Conservation (phyloP, 257 asterid species). For the Mitragyna speciosa region DNA sequence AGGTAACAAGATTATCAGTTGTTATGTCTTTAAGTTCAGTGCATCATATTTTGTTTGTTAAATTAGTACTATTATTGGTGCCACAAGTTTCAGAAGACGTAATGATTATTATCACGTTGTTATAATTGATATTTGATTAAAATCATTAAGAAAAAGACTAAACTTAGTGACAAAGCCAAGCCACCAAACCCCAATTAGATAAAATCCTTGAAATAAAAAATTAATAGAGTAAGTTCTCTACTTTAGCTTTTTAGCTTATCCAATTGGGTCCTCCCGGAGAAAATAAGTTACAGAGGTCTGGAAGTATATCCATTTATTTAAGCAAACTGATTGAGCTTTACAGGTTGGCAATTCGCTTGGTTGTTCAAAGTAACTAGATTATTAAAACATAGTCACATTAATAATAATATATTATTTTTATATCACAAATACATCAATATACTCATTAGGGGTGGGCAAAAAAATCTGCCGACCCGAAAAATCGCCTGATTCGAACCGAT, state of each 20-base stretch:
- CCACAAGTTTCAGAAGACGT: neutral
- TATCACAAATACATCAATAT: too few relatives aligned
- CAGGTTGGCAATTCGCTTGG: slow-evolving; percentile 33
- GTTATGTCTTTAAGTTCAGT: neutral
- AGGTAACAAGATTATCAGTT: slow-evolving; percentile 3
- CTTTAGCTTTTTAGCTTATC: slow-evolving; percentile 14
- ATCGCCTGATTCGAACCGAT: too few relatives aligned
- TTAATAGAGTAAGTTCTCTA: slow-evolving; percentile 14
- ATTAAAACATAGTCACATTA: slow-evolving; percentile 10
- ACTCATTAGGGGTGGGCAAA: too few relatives aligned
- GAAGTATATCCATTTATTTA: slow-evolving; percentile 10
- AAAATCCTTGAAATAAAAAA: slow-evolving; percentile 11
- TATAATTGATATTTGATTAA: slow-evolving; percentile 12
- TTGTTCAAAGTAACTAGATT: slow-evolving; percentile 1
- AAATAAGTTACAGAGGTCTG: neutral
- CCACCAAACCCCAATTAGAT: slow-evolving; percentile 40
- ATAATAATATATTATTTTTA: too few relatives aligned
- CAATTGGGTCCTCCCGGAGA: slow-evolving; percentile 20
- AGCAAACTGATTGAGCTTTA: slow-evolving; percentile 30
- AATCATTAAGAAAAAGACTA: slow-evolving; percentile 24
- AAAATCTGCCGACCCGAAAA: too few relatives aligned
- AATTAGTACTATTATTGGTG: neutral
- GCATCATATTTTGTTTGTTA: slow-evolving; percentile 9
- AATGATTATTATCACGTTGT: neutral
- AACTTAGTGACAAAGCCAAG: slow-evolving; percentile 42